These are phyloP conservation scores for Secale cereale DNA, from an alignment of 176 grass and related monocot species.

Conservation along the genomic window DNA sequence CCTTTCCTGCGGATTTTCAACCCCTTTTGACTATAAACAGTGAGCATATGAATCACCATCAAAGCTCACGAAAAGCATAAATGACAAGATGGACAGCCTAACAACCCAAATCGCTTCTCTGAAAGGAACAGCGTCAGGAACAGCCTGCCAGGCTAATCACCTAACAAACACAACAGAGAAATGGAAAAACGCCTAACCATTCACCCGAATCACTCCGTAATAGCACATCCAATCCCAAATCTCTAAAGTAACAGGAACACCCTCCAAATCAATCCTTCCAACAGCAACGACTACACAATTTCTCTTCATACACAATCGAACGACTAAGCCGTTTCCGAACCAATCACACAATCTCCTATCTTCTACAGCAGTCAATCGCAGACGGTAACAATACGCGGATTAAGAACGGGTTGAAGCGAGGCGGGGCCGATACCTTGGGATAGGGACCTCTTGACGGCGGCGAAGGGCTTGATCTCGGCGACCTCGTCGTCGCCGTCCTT, in stretches of 20 bases:
- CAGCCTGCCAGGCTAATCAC: neutral
- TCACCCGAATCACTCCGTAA: neutral
- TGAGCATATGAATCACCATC: neutral
- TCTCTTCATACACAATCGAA: neutral
- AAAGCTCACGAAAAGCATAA: neutral
- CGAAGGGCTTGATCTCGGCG: constrained; percentile 46
- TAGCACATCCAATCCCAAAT: neutral
- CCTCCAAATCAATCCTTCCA: neutral
- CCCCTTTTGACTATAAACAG: neutral
- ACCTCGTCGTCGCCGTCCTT: constrained; percentile 28
- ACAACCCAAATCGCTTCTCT: neutral
- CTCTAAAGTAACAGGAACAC: neutral
- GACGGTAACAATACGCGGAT: neutral
- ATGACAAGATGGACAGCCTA: neutral
- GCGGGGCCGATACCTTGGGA: constrained; percentile 33
- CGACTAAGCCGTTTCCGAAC: neutral
- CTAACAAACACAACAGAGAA: neutral
- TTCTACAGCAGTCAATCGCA: neutral
- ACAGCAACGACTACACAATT: neutral
- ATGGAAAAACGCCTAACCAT: neutral
- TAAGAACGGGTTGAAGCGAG: neutral
- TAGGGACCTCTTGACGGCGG: constrained; percentile 33
- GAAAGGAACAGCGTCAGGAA: neutral
- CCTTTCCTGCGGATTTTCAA: neutral
- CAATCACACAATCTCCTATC: neutral